phyloP scores from a whole-genome alignment of 306 rosid species.

The Vigna nakashimae region DNA sequence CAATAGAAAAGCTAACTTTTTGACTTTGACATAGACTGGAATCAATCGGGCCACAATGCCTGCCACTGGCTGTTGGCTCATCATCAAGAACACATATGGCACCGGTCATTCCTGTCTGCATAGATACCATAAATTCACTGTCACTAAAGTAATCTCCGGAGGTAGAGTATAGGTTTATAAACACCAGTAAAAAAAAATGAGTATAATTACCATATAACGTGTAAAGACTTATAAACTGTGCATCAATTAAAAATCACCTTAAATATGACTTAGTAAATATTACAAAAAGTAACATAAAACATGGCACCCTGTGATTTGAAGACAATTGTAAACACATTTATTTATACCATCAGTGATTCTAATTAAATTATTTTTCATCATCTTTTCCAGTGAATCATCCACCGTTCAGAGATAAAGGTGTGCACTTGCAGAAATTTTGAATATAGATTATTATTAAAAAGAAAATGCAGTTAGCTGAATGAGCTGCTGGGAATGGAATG shows the following conservation, averaged over 20 bases:
- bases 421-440: neutral
- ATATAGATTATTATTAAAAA: neutral
- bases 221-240: neutral
- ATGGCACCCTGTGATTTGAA: neutral
- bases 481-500: neutral
- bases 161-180: neutral
- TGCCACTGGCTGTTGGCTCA: slow-evolving; percentile 92
- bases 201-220: neutral
- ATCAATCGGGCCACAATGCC: slow-evolving; percentile 86
- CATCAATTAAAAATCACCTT: too few relatives aligned
- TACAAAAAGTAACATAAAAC: neutral
- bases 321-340: neutral
- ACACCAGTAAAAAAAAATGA: neutral
- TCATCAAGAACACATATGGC: slow-evolving; percentile 95
- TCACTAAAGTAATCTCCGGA: slow-evolving; percentile 19
- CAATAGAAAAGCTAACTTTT: slow-evolving; percentile 82
- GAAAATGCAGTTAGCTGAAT: neutral
- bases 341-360: neutral
- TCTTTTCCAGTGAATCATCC: neutral
- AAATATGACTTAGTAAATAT: neutral
- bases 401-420: neutral
- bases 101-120: slow-evolving; percentile 91
- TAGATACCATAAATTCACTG: slow-evolving; percentile 38
- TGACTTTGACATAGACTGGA: slow-evolving; percentile 83
- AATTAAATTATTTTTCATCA: neutral